phyloP scores from a whole-genome alignment of 2,329 filamentous ascomycete species.

The Didymella sp. region DNA sequence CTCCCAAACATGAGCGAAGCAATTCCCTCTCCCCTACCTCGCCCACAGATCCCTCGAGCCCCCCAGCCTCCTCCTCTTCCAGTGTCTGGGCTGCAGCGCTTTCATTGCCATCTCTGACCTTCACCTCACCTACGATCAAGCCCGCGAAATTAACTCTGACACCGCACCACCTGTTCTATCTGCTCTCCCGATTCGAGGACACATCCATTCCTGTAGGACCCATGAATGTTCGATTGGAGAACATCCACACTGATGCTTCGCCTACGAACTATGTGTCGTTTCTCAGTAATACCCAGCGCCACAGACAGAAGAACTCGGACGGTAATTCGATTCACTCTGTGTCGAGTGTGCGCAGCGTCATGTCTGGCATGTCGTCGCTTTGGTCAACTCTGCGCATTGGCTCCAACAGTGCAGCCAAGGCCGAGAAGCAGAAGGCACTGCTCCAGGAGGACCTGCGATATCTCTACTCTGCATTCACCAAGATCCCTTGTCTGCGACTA shows the following conservation, averaged over 20 bases:
- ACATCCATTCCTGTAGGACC: constrained; percentile 88
- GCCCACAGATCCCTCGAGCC: constrained; percentile 46
- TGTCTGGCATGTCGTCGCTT: constrained; percentile 93
- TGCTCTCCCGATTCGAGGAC: constrained; percentile 94
- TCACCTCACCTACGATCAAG: constrained; percentile 84
- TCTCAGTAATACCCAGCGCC: constrained; percentile 80
- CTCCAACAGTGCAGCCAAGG: constrained; percentile 79
- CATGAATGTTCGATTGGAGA: constrained; percentile 95
- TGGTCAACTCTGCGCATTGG: constrained; percentile 90
- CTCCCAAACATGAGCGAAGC: constrained; percentile 68
- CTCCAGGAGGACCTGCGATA: constrained; percentile 92
- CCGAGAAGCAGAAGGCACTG: constrained; percentile 84
- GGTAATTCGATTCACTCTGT: constrained; percentile 93
- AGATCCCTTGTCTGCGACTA: constrained; percentile 89
- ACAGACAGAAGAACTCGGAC: constrained; percentile 80
- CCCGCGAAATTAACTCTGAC: constrained; percentile 91
- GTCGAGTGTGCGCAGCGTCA: constrained; percentile 94
- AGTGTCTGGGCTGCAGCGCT: constrained; percentile 81
- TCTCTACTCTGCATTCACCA: constrained; percentile 97
- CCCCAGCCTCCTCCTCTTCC: constrained; percentile 66
- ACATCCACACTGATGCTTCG: constrained; percentile 85
- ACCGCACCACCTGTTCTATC: constrained; percentile 94
- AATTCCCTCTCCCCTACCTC: constrained; percentile 48
- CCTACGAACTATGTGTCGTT: constrained; percentile 97
- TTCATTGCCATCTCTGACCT: constrained; percentile 83